Base-by-base conservation (phyloP, 2,329 filamentous ascomycete genomes). In the Knoxdaviesia capensis region DNA sequence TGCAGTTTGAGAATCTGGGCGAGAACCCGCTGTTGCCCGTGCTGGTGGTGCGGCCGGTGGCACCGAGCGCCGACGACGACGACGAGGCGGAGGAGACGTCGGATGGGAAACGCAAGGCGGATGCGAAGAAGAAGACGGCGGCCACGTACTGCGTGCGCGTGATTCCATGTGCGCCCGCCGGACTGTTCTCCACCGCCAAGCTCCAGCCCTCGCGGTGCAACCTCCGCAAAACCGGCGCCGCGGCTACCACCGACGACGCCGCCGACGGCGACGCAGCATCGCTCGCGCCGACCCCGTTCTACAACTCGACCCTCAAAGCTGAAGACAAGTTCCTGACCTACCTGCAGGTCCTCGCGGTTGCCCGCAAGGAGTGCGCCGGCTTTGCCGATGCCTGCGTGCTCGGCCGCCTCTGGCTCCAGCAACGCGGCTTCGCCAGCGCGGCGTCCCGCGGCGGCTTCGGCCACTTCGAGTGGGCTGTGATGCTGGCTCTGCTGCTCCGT, bases 371-470 rank as follows among this genome's bases (percentile, higher is more conserved):
- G 40, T 86, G 81, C 50, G 61, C 76, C 9, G 71, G 76, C 4
- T 94, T 87, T 57, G 68, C 71, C 44, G 86, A 94, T 56, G 82
- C 86, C 6, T 93, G 85, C 55, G 67, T 92, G 6, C 68, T 98
- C 28, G 90, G 88, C 30, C 76, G 80, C 44, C 73, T 83, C 43
- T 98, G 90, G 90, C 68, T 98, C 36, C 77, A 78, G 49, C 88
- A 96, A 59, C 74, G 88, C 43, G 86, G 86, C 0, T 82, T 94
- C 49, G 70, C 69, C 10, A 72, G 81, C 38, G 63, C 69, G 28
- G 59, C 86, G n/a, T 67, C 73, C 2, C 63, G 68, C 37, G 88
- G 90, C 38, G 90, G 90, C 0, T 94, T 98, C 55, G 90, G 90
- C 3, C 76, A 84, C 49, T 93, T 94, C 48, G 90, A 98, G 56